phyloP scores from a whole-genome alignment of 83 land plant genomes.

The Diphasiastrum complanatum region DNA sequence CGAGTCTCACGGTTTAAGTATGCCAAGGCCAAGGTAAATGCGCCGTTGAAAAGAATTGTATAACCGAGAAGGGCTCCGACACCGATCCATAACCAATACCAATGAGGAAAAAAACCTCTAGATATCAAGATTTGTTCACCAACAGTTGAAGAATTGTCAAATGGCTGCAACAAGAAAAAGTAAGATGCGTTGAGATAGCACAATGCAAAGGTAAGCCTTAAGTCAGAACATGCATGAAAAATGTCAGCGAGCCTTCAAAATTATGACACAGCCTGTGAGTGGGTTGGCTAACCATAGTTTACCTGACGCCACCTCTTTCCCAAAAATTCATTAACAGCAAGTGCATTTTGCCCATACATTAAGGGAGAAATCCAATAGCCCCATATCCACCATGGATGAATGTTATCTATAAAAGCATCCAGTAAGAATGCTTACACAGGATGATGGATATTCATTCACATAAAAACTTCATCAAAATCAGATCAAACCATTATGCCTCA shows the following conservation, averaged over 20 bases:
- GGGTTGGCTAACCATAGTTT: slow-evolving; percentile 1
- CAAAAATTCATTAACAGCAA: slow-evolving; percentile 22
- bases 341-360: slow-evolving; percentile 23
- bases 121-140: slow-evolving; percentile 10
- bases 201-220: neutral
- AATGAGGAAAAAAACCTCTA: slow-evolving; percentile 14
- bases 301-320: slow-evolving; percentile 26
- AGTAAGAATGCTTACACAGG: neutral
- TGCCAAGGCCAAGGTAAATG: neutral
- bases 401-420: neutral
- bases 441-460: neutral
- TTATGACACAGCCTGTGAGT: neutral
- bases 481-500: neutral
- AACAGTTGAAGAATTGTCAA: slow-evolving; percentile 14
- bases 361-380: slow-evolving; percentile 26
- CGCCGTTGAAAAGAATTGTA: slow-evolving; percentile 9
- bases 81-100: slow-evolving; percentile 22
- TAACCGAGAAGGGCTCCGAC: slow-evolving; percentile 10
- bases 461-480: neutral
- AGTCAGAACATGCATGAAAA: neutral
- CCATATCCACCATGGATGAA: slow-evolving; percentile 27
- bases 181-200: neutral
- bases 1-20: neutral
- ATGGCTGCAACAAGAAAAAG: too few relatives aligned
- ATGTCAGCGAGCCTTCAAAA: neutral